phyloP scores from a whole-genome alignment of 306 rosid genomes.

The Quercus suber region DNA sequence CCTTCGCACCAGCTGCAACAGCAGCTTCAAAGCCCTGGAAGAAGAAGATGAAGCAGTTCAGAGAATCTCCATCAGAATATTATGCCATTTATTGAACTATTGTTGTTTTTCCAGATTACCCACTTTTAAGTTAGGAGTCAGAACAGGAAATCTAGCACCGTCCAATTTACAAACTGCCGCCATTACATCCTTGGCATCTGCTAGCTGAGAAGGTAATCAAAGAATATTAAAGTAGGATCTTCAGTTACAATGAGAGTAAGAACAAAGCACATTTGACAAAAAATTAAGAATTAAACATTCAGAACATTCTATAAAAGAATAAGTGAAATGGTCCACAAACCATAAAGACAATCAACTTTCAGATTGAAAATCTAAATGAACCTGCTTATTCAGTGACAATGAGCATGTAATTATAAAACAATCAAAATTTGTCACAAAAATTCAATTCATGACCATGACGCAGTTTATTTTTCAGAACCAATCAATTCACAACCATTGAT shows the following conservation, averaged over 20 bases:
- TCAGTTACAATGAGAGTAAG: neutral
- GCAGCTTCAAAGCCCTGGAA: slow-evolving; percentile 87
- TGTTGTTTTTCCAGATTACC: neutral
- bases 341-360: neutral
- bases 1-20: slow-evolving; percentile 84
- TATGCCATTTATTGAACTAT: neutral
- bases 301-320: neutral
- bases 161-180: slow-evolving; percentile 53
- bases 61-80: slow-evolving; percentile 1
- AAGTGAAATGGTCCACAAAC: neutral
- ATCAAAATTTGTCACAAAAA: too few species aligned
- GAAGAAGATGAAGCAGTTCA: slow-evolving; percentile 18
- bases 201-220: slow-evolving; percentile 46
- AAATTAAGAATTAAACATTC: neutral
- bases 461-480: neutral
- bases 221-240: neutral
- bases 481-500: neutral
- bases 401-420: too few species aligned
- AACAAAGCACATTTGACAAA: neutral
- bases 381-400: too few species aligned
- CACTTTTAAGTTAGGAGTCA: slow-evolving; percentile 85
- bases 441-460: too few species aligned
- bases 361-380: neutral
- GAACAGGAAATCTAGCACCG: slow-evolving; percentile 73
- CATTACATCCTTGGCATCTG: slow-evolving; percentile 88